Evolutionary conservation across 345 rosid species (phyloP).

Genomic region (Eucalyptus leucophloia): DNA sequence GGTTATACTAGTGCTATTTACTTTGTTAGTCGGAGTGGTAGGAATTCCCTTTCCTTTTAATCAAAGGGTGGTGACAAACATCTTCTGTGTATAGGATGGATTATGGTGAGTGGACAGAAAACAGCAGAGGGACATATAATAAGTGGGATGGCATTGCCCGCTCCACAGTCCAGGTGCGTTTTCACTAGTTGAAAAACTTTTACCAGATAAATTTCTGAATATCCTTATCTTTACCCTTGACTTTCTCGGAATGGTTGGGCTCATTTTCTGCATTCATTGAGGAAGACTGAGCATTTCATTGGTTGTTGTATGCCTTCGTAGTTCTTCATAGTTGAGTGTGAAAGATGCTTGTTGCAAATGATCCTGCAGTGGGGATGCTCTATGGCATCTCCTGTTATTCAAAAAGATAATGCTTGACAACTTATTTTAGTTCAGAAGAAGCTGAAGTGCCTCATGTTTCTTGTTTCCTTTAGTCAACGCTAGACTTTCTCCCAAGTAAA

Average conservation of each 20-base stretch:
- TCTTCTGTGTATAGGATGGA: constrained; percentile 64
- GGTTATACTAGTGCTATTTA: neutral
- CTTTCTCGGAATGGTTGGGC: neutral
- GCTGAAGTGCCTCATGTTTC: neutral
- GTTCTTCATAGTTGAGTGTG: neutral
- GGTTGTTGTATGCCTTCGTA: neutral
- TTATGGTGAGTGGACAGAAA: constrained; percentile 94
- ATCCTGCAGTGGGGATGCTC: neutral
- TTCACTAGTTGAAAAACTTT: neutral
- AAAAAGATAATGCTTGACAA: neutral
- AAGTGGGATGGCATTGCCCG: constrained; percentile 99
- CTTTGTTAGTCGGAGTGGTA: neutral
- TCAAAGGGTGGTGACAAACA: neutral
- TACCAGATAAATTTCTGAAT: neutral
- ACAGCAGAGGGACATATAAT: constrained; percentile 95
- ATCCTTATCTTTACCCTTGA: neutral
- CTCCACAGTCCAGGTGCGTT: constrained; percentile 60
- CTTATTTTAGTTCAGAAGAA: neutral
- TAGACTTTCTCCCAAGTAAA: neutral
- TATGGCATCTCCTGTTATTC: neutral
- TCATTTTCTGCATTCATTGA: neutral
- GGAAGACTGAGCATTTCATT: neutral
- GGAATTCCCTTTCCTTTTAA: neutral
- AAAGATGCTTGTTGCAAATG: neutral
- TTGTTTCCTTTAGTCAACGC: neutral